Conservation (phyloP, 1,139 yeast genomes). For the Nadsonia starkeyi-henricii region DNA sequence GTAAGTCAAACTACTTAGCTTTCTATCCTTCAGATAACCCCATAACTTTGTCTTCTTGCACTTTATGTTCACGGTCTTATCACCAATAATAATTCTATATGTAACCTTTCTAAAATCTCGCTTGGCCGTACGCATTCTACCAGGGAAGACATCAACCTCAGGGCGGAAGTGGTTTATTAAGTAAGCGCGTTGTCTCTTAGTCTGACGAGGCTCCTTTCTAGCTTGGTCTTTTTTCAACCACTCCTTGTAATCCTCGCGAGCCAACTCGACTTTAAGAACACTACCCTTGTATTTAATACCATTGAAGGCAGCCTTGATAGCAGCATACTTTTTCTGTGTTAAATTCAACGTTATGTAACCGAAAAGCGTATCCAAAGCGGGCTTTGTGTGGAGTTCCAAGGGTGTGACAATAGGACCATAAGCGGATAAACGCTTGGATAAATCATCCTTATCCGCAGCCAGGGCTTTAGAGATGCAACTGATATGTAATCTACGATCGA, state of each 20-base stretch:
- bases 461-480: slow-evolving; percentile 51
- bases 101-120: slow-evolving; percentile 44
- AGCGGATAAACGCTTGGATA: slow-evolving; percentile 35
- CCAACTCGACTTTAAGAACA: slow-evolving; percentile 39
- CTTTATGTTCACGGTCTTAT: slow-evolving; percentile 36
- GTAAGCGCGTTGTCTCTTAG: slow-evolving; percentile 26
- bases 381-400: slow-evolving; percentile 38
- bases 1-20: slow-evolving; percentile 47
- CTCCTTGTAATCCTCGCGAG: slow-evolving; percentile 32
- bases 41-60: slow-evolving; percentile 67
- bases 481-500: slow-evolving; percentile 37
- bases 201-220: slow-evolving; percentile 20
- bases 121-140: slow-evolving; percentile 44
- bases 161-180: background rate
- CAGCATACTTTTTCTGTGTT: slow-evolving; percentile 31
- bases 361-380: slow-evolving; percentile 38
- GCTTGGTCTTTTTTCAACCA: slow-evolving; percentile 32
- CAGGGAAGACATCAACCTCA: slow-evolving; percentile 40
- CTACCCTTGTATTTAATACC: slow-evolving; percentile 68
- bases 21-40: slow-evolving; percentile 69
- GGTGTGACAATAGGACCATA: slow-evolving; percentile 34
- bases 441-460: slow-evolving; percentile 29
- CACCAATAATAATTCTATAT: slow-evolving; percentile 50
- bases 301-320: slow-evolving; percentile 43
- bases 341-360: slow-evolving; percentile 52